A percentile compares a stretch with the other conserved stretches of the same genome.
These are phyloP conservation scores for Mortierella sp. DNA, from an alignment of 371 early-diverging fungal species.

Conservation along the genomic window DNA sequence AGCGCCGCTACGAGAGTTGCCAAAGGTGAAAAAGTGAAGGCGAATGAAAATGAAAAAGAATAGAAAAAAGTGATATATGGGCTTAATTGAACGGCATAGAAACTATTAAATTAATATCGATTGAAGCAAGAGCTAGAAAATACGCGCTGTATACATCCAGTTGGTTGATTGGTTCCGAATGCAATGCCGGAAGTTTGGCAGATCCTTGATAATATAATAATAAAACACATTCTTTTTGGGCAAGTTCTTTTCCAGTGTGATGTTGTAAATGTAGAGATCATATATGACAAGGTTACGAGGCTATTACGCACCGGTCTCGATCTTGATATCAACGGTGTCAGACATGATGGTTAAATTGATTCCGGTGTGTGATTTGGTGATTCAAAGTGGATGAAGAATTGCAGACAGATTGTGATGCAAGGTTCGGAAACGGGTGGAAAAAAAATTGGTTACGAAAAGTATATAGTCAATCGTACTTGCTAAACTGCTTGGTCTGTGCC, in stretches of 20 bases:
- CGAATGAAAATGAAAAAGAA: too few relatives aligned
- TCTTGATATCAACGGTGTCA: slow-evolving; percentile 46
- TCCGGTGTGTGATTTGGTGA: not conserved
- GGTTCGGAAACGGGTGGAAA: not conserved
- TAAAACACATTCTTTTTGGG: not conserved
- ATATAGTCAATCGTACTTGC: not conserved
- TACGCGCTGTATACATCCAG: not conserved
- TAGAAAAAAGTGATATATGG: too few relatives aligned
- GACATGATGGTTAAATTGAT: slow-evolving; percentile 24
- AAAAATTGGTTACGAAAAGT: not conserved
- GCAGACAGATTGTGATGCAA: not conserved
- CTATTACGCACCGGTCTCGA: slow-evolving; percentile 42
- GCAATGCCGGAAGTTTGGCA: not conserved
- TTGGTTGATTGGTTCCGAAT: not conserved
- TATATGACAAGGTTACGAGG: not conserved
- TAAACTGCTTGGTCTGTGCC: not conserved
- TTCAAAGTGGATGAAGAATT: not conserved
- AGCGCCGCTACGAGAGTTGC: too few relatives aligned
- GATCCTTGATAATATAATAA: not conserved
- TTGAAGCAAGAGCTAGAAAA: not conserved
- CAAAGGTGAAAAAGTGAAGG: too few relatives aligned
- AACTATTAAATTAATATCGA: not conserved
- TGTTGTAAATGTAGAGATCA: not conserved
- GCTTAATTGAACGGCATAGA: too few relatives aligned
- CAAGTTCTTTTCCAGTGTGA: not conserved